Percentiles rank a stretch among this genome's conserved stretches.
These are phyloP conservation scores for Selaginella moellendorffii DNA, from an alignment of 75 land plant species.

Conservation along the genomic window DNA sequence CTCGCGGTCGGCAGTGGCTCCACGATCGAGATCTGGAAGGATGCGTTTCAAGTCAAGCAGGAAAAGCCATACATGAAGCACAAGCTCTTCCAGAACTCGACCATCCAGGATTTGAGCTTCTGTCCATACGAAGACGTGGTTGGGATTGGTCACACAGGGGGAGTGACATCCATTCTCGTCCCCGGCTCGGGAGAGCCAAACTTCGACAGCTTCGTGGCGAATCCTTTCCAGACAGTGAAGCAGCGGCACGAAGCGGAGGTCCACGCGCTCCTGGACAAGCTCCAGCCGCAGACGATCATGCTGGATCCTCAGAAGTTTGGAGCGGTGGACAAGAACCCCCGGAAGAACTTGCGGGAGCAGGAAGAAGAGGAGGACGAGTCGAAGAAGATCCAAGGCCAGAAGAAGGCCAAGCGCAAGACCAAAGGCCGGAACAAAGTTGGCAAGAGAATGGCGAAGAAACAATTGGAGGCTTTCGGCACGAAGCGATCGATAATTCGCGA, in stretches of 20 bases:
- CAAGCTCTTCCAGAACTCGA: constrained; percentile 52
- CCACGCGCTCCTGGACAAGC: constrained; percentile 65
- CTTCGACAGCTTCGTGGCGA: constrained; percentile 86
- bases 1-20: constrained; percentile 64
- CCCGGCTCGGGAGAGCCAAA: constrained; percentile 96
- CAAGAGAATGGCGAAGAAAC: constrained; percentile 47
- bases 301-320: constrained; percentile 74
- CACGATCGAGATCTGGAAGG: constrained; percentile 56
- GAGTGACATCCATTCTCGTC: constrained; percentile 64
- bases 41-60: constrained; percentile 38
- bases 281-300: constrained; percentile 77
- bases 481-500: constrained; percentile 56
- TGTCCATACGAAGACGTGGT: constrained; percentile 89
- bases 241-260: constrained; percentile 86
- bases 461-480: constrained; percentile 36
- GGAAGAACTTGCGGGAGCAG: constrained; percentile 16
- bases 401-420: constrained; percentile 57
- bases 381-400: constrained; percentile 47
- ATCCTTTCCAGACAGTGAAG: constrained; percentile 77
- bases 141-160: constrained; percentile 68
- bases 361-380: constrained; percentile 45
- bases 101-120: constrained; percentile 44
- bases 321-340: constrained; percentile 36
- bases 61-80: constrained; percentile 56
- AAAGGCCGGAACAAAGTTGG: constrained; percentile 85